phyloP scores from a whole-genome alignment of 768 basidiomycete genomes.

The Xerocomellus dryophilus region DNA sequence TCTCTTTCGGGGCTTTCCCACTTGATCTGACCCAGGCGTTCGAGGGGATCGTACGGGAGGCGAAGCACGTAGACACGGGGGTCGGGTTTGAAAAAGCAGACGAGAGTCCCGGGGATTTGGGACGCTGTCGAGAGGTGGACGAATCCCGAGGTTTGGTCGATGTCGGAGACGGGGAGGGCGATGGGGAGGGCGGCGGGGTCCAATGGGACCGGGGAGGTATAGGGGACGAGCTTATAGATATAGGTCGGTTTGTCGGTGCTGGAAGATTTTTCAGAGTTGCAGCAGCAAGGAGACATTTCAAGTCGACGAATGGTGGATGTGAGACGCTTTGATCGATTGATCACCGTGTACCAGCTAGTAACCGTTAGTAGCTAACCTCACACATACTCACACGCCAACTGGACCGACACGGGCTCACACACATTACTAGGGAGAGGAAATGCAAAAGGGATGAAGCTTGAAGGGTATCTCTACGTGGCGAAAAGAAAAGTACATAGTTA shows the following conservation, averaged over 20 bases:
- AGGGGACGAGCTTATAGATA: constrained; percentile 59
- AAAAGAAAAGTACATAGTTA: constrained; percentile 23
- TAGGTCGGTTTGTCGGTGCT: constrained; percentile 39
- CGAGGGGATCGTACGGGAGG: constrained; percentile 40
- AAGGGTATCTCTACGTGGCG: constrained; percentile 29
- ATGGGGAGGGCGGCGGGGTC: constrained; percentile 38
- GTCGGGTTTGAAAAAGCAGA: constrained; percentile 43
- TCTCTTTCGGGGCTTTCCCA: constrained; percentile 49
- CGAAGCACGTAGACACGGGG: constrained; percentile 42
- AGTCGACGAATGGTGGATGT: neutral
- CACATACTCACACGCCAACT: too few relatives aligned
- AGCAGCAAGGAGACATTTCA: constrained; percentile 5
- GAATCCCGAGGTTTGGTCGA: constrained; percentile 48
- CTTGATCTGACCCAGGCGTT: constrained; percentile 32
- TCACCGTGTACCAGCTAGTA: too few relatives aligned
- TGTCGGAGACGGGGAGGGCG: constrained; percentile 45
- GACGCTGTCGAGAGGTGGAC: constrained; percentile 54
- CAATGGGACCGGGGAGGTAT: constrained; percentile 37
- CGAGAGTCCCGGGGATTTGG: constrained; percentile 48
- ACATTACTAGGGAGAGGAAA: too few relatives aligned
- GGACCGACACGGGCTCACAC: too few relatives aligned
- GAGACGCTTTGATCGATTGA: neutral
- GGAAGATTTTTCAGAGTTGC: neutral
- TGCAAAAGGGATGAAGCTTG: too few relatives aligned
- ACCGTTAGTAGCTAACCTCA: too few relatives aligned